A percentile compares a stretch with the other conserved stretches of the same genome.
These are phyloP conservation scores for Aegilops longissima DNA, from an alignment of 176 grass and related monocot genomes.

Conservation along the genomic window DNA sequence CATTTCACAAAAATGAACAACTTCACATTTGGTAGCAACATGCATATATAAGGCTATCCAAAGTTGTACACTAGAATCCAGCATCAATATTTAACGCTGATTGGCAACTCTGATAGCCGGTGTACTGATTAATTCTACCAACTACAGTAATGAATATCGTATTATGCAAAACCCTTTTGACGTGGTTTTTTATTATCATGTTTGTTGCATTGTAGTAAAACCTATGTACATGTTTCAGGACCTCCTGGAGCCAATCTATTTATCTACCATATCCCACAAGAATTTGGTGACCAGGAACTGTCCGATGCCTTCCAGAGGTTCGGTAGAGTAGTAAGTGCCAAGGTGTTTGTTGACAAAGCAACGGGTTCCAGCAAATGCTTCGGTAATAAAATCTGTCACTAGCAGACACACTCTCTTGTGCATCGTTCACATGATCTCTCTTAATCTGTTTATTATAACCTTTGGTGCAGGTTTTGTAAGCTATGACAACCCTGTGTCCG, in stretches of 20 bases:
- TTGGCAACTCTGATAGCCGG: neutral
- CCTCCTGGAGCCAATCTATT: constrained; percentile 91
- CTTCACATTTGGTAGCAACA: neutral
- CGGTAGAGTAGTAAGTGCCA: constrained; percentile 90
- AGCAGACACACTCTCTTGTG: no score
- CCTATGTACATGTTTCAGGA: constrained; percentile 40
- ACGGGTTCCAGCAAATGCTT: constrained; percentile 98
- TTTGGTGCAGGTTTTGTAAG: constrained; percentile 81
- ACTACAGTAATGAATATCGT: neutral
- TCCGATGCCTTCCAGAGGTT: constrained; percentile 85
- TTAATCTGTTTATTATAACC: neutral
- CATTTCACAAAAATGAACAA: neutral
- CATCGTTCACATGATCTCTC: neutral
- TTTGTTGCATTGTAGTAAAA: neutral
- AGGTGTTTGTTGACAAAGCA: constrained; percentile 98
- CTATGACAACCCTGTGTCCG: constrained; percentile 75
- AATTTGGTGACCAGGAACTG: constrained; percentile 83
- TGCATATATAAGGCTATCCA: neutral
- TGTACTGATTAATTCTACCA: neutral
- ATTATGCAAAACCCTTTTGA: neutral
- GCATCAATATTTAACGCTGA: neutral
- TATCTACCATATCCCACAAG: constrained; percentile 89
- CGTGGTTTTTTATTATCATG: neutral
- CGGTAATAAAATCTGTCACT: constrained; percentile 58
- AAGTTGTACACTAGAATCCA: neutral